phyloP scores from a whole-genome alignment of 345 rosid genomes.

The Durio zibethinus region DNA sequence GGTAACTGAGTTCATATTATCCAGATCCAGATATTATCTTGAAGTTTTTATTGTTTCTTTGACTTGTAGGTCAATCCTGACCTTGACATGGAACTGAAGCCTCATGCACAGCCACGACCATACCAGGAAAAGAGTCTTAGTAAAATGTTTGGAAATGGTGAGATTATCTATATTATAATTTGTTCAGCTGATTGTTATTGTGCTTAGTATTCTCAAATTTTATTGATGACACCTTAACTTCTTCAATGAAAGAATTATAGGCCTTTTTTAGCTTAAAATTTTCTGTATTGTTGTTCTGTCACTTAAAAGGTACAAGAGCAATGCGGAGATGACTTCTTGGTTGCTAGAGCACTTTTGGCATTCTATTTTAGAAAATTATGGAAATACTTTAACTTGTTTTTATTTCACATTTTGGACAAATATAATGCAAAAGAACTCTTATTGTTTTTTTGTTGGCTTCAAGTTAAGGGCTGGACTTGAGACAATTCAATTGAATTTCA shows the following conservation, averaged over 20 bases:
- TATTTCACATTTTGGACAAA: background rate
- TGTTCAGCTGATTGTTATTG: background rate
- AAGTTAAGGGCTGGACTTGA: background rate
- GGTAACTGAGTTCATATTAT: background rate
- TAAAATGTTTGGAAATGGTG: conserved; percentile 99
- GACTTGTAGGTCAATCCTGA: conserved; percentile 81
- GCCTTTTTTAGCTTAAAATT: background rate
- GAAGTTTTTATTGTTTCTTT: conserved; percentile 13
- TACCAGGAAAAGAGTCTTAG: conserved; percentile 97
- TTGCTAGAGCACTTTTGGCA: conserved; percentile 4
- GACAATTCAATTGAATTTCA: conserved; percentile 4
- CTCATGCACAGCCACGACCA: conserved; percentile 95
- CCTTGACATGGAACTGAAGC: conserved; percentile 85
- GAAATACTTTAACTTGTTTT: background rate
- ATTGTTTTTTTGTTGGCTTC: background rate
- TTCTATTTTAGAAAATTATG: background rate
- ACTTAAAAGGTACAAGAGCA: background rate
- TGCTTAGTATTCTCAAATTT: background rate
- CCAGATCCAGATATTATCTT: background rate
- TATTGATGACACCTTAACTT: conserved; percentile 2
- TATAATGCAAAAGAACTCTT: background rate
- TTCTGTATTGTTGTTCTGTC: background rate
- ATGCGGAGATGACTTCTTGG: background rate
- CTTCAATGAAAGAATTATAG: conserved; percentile 3
- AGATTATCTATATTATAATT: conserved; percentile 2